phyloP scores from a whole-genome alignment of 352 stramenopile genomes.

The Pythium aquatile region DNA sequence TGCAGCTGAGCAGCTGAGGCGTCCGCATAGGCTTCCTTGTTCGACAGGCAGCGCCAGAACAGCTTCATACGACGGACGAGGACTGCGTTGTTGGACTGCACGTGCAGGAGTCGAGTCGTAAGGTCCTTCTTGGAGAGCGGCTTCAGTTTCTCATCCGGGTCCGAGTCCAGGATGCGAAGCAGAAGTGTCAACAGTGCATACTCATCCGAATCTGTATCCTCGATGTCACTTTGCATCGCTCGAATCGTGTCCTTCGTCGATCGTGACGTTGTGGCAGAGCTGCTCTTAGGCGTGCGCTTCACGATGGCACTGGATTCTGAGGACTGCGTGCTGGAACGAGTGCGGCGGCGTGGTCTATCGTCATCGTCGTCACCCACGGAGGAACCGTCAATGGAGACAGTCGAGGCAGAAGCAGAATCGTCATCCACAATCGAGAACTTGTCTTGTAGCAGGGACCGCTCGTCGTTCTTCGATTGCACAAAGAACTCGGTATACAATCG shows the following conservation, averaged over 20 bases:
- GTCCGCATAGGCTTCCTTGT: conserved; percentile 29
- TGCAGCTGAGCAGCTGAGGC: conserved; percentile 24
- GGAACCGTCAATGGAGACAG: neutral
- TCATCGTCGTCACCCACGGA: neutral
- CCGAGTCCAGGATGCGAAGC: conserved; percentile 51
- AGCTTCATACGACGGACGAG: conserved; percentile 87
- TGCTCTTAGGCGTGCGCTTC: neutral
- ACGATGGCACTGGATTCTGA: neutral
- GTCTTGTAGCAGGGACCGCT: conserved; percentile 67
- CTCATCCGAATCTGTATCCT: conserved; percentile 38
- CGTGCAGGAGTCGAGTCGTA: conserved; percentile 34
- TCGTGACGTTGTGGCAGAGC: neutral
- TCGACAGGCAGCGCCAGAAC: conserved; percentile 68
- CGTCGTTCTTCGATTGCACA: conserved; percentile 48
- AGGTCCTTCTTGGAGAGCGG: conserved; percentile 41
- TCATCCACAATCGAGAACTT: conserved; percentile 45
- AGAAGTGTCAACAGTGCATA: conserved; percentile 54
- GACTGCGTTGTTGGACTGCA: conserved; percentile 48
- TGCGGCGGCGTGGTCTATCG: neutral
- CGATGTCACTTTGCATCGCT: conserved; percentile 6
- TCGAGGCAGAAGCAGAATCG: neutral
- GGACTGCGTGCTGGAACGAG: conserved; percentile 10
- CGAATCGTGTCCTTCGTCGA: conserved; percentile 4
- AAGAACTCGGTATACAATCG: conserved; percentile 79
- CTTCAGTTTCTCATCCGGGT: conserved; percentile 63